Evolutionary conservation across 495 filamentous ascomycete genomes (phyloP).

Genomic region (Neurospora hispaniola): DNA sequence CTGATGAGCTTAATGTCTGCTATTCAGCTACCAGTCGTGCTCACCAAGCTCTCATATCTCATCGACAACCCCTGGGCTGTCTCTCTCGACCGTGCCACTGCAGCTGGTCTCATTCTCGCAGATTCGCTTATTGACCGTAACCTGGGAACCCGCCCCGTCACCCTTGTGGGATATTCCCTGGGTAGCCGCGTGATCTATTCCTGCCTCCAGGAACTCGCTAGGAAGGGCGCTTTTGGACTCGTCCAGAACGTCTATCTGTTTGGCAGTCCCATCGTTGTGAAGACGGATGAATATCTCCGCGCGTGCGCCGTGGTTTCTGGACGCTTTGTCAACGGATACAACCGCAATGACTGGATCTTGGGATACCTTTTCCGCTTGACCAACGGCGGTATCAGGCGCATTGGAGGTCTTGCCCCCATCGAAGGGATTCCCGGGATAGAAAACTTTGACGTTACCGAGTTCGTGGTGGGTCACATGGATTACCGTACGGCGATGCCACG

Average conservation of each 20-base stretch:
- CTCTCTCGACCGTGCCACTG: constrained; percentile 77
- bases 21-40: constrained; percentile 80
- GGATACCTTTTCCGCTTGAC: constrained; percentile 96
- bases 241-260: constrained; percentile 95
- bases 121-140: constrained; percentile 91
- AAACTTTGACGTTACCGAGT: constrained; percentile 77
- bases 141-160: constrained; percentile 82
- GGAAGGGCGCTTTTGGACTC: constrained; percentile 77
- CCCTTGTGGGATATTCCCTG: constrained; percentile 92
- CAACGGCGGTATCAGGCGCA: constrained; percentile 78
- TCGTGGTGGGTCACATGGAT: constrained; percentile 92
- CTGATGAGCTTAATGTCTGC: constrained; percentile 84
- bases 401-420: constrained; percentile 80
- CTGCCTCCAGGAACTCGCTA: constrained; percentile 78
- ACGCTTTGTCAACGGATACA: constrained; percentile 89
- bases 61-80: constrained; percentile 99
- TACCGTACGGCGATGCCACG: constrained; percentile 88
- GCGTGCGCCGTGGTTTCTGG: constrained; percentile 75
- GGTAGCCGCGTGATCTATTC: constrained; percentile 89
- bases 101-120: constrained; percentile 86
- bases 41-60: constrained; percentile 90
- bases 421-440: constrained; percentile 72
- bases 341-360: constrained; percentile 93
- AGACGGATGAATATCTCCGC: constrained; percentile 79
- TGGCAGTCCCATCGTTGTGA: constrained; percentile 83